Evolutionary conservation across 1,284 basidiomycete genomes (phyloP).

Genomic region (Thelephora terrestris): DNA sequence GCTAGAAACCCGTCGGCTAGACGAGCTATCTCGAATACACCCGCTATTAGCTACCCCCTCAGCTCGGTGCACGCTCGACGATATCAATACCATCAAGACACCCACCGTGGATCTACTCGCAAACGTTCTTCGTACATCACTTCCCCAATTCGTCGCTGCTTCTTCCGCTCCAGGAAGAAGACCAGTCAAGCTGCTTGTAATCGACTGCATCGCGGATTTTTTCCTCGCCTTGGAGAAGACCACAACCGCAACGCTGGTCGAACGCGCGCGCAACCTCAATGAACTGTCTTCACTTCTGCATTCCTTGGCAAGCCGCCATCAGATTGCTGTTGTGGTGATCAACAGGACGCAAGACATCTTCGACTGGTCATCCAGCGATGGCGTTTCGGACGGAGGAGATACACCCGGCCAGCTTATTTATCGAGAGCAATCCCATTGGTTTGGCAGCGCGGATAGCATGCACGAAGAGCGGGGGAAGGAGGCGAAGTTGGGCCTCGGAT

Average conservation of each 20-base stretch:
- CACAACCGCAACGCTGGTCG: slow-evolving; percentile 47
- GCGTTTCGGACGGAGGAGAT: slow-evolving; percentile 12
- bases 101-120: slow-evolving; percentile 56
- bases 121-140: slow-evolving; percentile 49
- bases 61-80: slow-evolving; percentile 41
- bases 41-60: slow-evolving; percentile 30
- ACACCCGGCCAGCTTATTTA: slow-evolving; percentile 42
- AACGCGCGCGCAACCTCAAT: slow-evolving; percentile 62
- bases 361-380: slow-evolving; percentile 21
- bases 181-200: slow-evolving; percentile 61
- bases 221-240: slow-evolving; percentile 54
- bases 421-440: slow-evolving; percentile 66
- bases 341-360: slow-evolving; percentile 84
- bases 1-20: slow-evolving; percentile 58
- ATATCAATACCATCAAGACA: slow-evolving; percentile 57
- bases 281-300: slow-evolving; percentile 62
- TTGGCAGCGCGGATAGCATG: slow-evolving; percentile 51
- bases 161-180: slow-evolving; percentile 21
- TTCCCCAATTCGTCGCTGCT: slow-evolving; percentile 49
- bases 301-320: slow-evolving; percentile 47
- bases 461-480: slow-evolving; percentile 58
- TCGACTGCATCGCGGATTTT: slow-evolving; percentile 77
- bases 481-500: slow-evolving; percentile 77
- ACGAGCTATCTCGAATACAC: slow-evolving; percentile 44
- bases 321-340: slow-evolving; percentile 69